A percentile compares a stretch with the other conserved stretches of the same genome.
Evolutionary conservation across 2,329 filamentous ascomycete genomes (phyloP).

Genomic region (Leptographium wingfieldii): DNA sequence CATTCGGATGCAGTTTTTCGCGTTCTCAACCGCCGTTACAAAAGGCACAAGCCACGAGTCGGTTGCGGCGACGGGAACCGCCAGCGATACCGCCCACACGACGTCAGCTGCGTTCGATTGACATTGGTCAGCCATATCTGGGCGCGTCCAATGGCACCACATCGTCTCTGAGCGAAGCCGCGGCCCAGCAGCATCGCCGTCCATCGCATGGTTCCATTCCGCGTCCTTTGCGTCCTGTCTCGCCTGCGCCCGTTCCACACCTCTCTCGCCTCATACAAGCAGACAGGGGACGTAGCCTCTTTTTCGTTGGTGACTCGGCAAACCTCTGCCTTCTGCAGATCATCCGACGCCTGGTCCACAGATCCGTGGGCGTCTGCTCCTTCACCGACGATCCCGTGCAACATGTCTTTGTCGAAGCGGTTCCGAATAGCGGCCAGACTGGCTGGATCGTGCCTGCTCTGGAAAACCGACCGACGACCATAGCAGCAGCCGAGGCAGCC

Average conservation of each 20-base stretch:
- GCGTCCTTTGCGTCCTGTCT: neutral
- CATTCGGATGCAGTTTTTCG: constrained; percentile 10
- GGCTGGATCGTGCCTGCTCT: constrained; percentile 16
- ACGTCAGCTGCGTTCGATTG: neutral
- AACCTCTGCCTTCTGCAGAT: constrained; percentile 22
- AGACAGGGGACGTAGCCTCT: constrained; percentile 18
- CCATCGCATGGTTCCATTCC: neutral
- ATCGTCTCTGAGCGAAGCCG: neutral
- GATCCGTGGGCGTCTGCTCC: constrained; percentile 19
- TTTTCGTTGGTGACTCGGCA: constrained; percentile 25
- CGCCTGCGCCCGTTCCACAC: constrained; percentile 11
- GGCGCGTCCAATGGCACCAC: neutral
- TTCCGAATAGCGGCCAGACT: constrained; percentile 16
- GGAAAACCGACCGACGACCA: constrained; percentile 11
- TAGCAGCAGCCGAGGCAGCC: constrained; percentile 14
- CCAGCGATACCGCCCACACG: neutral
- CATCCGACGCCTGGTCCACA: constrained; percentile 20
- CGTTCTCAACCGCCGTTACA: neutral
- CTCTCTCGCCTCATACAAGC: constrained; percentile 21
- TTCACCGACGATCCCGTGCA: constrained; percentile 23
- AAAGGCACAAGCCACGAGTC: neutral
- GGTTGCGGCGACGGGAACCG: neutral
- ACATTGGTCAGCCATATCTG: neutral
- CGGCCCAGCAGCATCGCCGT: neutral
- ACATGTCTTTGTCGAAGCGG: constrained; percentile 21